A percentile compares a stretch with the other conserved stretches of the same genome.
Evolutionary conservation across 371 early-diverging fungal species (phyloP).

Genomic region (Basidiobolus meristosporus): DNA sequence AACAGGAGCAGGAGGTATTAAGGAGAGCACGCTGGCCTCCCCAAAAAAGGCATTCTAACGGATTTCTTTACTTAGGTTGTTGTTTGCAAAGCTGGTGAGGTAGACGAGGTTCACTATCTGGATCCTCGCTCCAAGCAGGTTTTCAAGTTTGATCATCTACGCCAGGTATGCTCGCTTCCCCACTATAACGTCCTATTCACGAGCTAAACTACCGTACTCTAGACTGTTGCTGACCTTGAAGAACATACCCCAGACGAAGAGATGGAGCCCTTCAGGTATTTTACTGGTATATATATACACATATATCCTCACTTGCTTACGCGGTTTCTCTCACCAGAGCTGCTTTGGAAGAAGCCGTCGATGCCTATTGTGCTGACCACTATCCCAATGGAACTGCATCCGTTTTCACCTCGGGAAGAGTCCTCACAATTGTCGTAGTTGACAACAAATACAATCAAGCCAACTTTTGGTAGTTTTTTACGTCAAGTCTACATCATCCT

Average conservation of each 20-base stretch:
- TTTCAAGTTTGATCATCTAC: slow-evolving; percentile 57
- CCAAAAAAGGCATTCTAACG: not conserved
- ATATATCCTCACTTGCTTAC: too few species aligned
- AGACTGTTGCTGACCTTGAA: slow-evolving; percentile 35
- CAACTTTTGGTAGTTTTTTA: slow-evolving; percentile 58
- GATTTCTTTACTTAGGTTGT: slow-evolving; percentile 27
- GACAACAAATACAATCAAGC: slow-evolving; percentile 76
- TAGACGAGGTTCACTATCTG: slow-evolving; percentile 37
- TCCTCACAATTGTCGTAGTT: slow-evolving; percentile 49
- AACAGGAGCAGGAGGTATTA: slow-evolving; percentile 36
- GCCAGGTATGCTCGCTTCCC: slow-evolving; percentile 18
- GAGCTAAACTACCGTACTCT: not conserved
- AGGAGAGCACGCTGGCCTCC: not conserved
- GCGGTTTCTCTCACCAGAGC: slow-evolving; percentile 10
- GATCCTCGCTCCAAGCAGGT: slow-evolving; percentile 48
- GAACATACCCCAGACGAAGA: slow-evolving; percentile 21
- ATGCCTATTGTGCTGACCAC: slow-evolving; percentile 47
- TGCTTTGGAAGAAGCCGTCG: slow-evolving; percentile 37
- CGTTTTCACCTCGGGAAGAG: slow-evolving; percentile 30
- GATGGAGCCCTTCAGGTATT: slow-evolving; percentile 24
- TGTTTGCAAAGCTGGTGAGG: slow-evolving; percentile 44
- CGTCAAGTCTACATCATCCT: not conserved
- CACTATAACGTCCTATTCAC: not conserved
- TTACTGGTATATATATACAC: not conserved
- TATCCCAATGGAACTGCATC: slow-evolving; percentile 53